Evolutionary conservation across 768 basidiomycete species (phyloP).

Genomic region (Kwoniella botswanensis): DNA sequence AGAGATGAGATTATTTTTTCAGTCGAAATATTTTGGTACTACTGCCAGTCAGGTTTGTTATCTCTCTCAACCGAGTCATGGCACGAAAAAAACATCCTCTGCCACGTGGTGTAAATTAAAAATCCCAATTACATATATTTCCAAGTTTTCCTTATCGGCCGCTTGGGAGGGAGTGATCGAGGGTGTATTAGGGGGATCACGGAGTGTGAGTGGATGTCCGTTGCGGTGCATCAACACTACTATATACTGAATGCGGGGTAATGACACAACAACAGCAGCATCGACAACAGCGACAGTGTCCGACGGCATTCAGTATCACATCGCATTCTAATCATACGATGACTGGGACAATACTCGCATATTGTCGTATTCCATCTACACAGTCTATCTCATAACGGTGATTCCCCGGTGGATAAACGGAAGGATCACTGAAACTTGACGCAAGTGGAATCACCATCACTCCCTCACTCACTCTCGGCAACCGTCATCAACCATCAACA

Average conservation of each 20-base stretch:
- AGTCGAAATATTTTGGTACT: no score
- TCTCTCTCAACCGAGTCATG: background rate
- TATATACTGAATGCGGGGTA: background rate
- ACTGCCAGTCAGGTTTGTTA: background rate
- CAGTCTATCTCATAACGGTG: no score
- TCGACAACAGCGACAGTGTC: no score
- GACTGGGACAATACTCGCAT: no score
- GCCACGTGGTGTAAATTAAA: background rate
- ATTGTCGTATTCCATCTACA: no score
- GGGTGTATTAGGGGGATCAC: background rate
- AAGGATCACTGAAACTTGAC: no score
- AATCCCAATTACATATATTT: no score
- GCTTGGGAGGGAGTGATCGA: background rate
- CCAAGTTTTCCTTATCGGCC: background rate
- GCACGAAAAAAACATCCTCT: background rate
- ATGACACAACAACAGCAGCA: background rate
- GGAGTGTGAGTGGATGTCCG: background rate
- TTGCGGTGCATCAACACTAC: background rate
- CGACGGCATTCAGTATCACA: no score
- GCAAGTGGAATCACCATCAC: no score
- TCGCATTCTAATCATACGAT: no score
- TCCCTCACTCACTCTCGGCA: background rate
- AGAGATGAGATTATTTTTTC: no score
- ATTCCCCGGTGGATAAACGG: no score
- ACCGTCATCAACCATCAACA: background rate